Conservation (phyloP, 2,329 filamentous ascomycete genomes). For the Malbranchea zuffiana region DNA sequence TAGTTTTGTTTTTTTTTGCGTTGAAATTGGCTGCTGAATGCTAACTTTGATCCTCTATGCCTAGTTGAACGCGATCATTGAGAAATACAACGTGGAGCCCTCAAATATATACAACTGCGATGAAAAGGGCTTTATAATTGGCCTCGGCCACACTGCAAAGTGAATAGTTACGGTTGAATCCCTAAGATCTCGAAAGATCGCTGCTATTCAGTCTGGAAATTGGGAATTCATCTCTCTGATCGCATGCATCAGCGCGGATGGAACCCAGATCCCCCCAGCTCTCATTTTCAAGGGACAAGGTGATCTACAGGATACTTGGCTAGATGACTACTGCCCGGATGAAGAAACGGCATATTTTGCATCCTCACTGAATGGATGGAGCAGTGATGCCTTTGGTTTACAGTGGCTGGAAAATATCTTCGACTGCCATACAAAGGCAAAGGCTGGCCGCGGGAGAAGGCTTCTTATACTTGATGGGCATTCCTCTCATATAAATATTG, state of each 20-base stretch:
- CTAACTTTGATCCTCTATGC: neutral
- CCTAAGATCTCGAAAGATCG: neutral
- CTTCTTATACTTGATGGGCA: slow-evolving; percentile 7
- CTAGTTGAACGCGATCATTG: slow-evolving; percentile 4
- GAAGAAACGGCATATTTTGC: slow-evolving; percentile 5
- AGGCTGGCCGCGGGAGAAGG: neutral
- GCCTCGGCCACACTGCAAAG: slow-evolving; percentile 2
- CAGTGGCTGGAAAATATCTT: slow-evolving; percentile 4
- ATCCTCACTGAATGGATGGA: slow-evolving; percentile 7
- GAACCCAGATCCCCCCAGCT: neutral
- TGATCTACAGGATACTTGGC: slow-evolving; percentile 8
- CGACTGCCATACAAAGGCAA: neutral
- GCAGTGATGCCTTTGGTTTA: slow-evolving; percentile 6
- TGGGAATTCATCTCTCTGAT: slow-evolving; percentile 8
- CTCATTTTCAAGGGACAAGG: slow-evolving; percentile 5
- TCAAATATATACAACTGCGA: slow-evolving; percentile 12
- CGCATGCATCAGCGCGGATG: slow-evolving; percentile 1
- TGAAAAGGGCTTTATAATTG: slow-evolving; percentile 9
- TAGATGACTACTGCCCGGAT: slow-evolving; percentile 1
- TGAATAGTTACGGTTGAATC: slow-evolving; percentile 4
- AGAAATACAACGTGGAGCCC: slow-evolving; percentile 7
- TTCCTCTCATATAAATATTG: slow-evolving; percentile 8
- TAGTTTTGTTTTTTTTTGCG: slow-evolving; percentile 1
- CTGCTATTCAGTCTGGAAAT: neutral
- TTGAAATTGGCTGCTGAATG: neutral